Percentiles rank a stretch among this genome's conserved stretches.
These are phyloP conservation scores for Ceratobasidium sp. DNA, from an alignment of 1,284 basidiomycete species.

Conservation along the genomic window DNA sequence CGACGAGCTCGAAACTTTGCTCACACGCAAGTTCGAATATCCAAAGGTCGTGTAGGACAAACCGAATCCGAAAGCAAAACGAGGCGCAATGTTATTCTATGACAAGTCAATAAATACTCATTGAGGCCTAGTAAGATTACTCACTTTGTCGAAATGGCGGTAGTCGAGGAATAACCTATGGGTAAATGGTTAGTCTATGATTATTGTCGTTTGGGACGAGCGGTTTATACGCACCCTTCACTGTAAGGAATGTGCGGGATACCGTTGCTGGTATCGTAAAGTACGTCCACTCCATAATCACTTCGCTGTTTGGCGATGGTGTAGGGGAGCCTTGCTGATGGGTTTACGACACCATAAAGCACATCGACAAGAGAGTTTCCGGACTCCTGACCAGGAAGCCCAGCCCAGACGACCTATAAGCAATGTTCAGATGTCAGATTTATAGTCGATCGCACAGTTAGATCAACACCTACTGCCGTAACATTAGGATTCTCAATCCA, in stretches of 20 bases:
- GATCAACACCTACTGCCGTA: constrained; percentile 57
- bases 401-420: constrained; percentile 66
- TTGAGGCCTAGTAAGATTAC: background rate
- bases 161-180: constrained; percentile 41
- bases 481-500: constrained; percentile 83
- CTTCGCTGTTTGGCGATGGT: constrained; percentile 71
- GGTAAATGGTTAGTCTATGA: background rate
- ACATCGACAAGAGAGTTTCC: constrained; percentile 78
- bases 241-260: constrained; percentile 66
- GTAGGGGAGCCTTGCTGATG: constrained; percentile 77
- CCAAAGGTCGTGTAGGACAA: constrained; percentile 55
- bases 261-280: constrained; percentile 50
- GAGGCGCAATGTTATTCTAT: constrained; percentile 47
- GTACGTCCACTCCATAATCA: constrained; percentile 37
- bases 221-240: constrained; percentile 57
- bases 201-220: background rate
- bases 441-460: background rate
- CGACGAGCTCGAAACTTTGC: background rate
- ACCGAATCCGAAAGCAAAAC: constrained; percentile 56
- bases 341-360: constrained; percentile 73
- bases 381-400: constrained; percentile 73
- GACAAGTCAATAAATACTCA: background rate
- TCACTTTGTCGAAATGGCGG: constrained; percentile 40
- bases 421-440: background rate
- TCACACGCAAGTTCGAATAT: constrained; percentile 44